Base-by-base conservation (phyloP, 768 basidiomycete genomes). In the Serendipita vermifera region DNA sequence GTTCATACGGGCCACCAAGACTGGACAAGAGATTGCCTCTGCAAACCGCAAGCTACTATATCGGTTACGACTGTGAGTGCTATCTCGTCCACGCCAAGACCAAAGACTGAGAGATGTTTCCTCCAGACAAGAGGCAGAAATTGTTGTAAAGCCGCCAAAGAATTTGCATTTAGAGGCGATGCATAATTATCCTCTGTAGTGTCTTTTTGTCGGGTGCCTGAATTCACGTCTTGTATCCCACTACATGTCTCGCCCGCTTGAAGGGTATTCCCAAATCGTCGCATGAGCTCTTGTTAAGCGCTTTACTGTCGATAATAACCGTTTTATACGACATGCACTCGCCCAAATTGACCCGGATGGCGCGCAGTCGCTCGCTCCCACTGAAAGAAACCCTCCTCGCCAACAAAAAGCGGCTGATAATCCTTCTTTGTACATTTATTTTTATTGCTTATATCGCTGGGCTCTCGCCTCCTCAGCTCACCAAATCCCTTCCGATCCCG, bases 21-120 rank as follows among this genome's bases (percentile, higher is more conserved):
- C 80, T 0, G 90, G 85, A 2, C 70, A 72, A 27, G 80, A 83
- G 17, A 87, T 87, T 56, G 80, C 85, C 63, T 71, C 77, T 9
- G 74, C 81, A 33, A 90, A 90, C 60, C 72, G 82, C 59, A 89
- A 88, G 66, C 69, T 91, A 17, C 68, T 91, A n/a, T 68, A 91
- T 55, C 75, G 89, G 24, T 86, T 93, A 83, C 75, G 79, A 60
- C 66, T 94, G 90, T 92, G 61, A 65, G 87, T 73, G 7, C 29
- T 20, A 24, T 6, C 14, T 33, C 17, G 57, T 33, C 22, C n/a
- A 36, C 41, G 5, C 39, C 33, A 5, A 32, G 1, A 7, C 55
- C 32, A 32, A 55, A 24, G 31, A 46, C 24, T 55, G 33, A 46
- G 29, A 6, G 20, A 22, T 26, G 39, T 27, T 26, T 51, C n/a